These are phyloP conservation scores for Rhizopogon roseolus DNA, from an alignment of 768 basidiomycete species.

Conservation along the genomic window DNA sequence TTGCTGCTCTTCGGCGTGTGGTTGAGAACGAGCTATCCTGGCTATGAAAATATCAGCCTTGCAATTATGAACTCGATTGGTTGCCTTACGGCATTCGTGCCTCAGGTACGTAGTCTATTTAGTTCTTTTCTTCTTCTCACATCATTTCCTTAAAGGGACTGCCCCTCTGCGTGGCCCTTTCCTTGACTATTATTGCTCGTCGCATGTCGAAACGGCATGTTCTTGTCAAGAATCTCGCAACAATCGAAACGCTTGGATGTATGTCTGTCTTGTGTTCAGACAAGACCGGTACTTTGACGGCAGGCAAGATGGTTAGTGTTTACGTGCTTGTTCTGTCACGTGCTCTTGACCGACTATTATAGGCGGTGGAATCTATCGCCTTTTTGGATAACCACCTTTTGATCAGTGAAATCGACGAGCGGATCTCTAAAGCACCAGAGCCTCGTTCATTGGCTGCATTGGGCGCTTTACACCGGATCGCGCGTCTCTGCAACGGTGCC, in stretches of 20 bases:
- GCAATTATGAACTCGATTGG: slow-evolving; percentile 36
- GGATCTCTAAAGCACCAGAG: slow-evolving; percentile 5
- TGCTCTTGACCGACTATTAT: background rate
- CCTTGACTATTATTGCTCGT: slow-evolving; percentile 43
- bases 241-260: slow-evolving; percentile 48
- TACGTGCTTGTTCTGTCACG: background rate
- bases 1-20: slow-evolving; percentile 39
- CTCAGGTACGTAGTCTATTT: slow-evolving; percentile 25
- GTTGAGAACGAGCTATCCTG: slow-evolving; percentile 30
- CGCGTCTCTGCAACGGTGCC: slow-evolving; percentile 57
- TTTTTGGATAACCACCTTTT: slow-evolving; percentile 26
- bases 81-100: slow-evolving; percentile 35
- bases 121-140: background rate
- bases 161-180: slow-evolving; percentile 43
- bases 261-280: slow-evolving; percentile 52
- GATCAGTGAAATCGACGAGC: slow-evolving; percentile 14
- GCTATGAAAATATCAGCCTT: slow-evolving; percentile 28
- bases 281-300: slow-evolving; percentile 50
- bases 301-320: slow-evolving; percentile 39
- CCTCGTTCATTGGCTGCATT: slow-evolving; percentile 19
- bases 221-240: slow-evolving; percentile 47
- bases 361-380: slow-evolving; percentile 38
- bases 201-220: slow-evolving; percentile 45
- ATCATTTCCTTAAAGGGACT: slow-evolving; percentile 22
- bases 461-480: slow-evolving; percentile 30